These are phyloP conservation scores for Fusarium beomiforme DNA, from an alignment of 2,329 filamentous ascomycete genomes.

Conservation along the genomic window DNA sequence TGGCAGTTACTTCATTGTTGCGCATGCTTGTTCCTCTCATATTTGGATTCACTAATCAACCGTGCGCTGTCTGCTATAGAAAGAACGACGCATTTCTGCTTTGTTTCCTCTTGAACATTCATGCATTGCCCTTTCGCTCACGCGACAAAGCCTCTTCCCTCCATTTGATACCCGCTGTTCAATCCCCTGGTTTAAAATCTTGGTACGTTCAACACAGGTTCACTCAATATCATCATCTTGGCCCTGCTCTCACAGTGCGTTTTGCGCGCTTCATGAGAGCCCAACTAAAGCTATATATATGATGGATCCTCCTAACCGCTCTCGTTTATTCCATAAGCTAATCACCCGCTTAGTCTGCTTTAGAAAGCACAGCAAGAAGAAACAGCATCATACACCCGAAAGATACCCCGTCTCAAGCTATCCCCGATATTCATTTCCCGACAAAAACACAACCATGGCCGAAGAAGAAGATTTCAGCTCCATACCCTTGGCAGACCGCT, in stretches of 20 bases:
- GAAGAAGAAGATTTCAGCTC: constrained; percentile 88
- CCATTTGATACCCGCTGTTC: constrained; percentile 32
- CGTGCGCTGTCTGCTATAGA: constrained; percentile 32
- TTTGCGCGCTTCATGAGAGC: constrained; percentile 16
- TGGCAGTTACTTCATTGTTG: constrained; percentile 17
- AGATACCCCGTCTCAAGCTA: constrained; percentile 36
- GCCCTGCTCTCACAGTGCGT: constrained; percentile 4
- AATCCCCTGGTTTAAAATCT: constrained; percentile 10
- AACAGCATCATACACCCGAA: constrained; percentile 26
- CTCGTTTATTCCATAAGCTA: constrained; percentile 45
- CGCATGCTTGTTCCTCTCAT: constrained; percentile 29
- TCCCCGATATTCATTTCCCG: constrained; percentile 25
- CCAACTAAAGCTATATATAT: constrained; percentile 3
- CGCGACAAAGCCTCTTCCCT: constrained; percentile 33
- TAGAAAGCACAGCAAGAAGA: constrained; percentile 34
- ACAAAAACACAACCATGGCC: constrained; percentile 67
- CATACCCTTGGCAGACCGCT: constrained; percentile 81
- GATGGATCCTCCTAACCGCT: constrained; percentile 40
- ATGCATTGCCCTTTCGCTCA: constrained; percentile 17
- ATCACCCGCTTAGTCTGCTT: constrained; percentile 45
- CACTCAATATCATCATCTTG: neutral
- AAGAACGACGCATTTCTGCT: constrained; percentile 37
- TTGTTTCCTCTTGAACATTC: constrained; percentile 38
- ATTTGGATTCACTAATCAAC: constrained; percentile 32
- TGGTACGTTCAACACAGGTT: constrained; percentile 27